Conservation (phyloP, 805 yeast genomes). For the Starmerella lactis-condensi region DNA sequence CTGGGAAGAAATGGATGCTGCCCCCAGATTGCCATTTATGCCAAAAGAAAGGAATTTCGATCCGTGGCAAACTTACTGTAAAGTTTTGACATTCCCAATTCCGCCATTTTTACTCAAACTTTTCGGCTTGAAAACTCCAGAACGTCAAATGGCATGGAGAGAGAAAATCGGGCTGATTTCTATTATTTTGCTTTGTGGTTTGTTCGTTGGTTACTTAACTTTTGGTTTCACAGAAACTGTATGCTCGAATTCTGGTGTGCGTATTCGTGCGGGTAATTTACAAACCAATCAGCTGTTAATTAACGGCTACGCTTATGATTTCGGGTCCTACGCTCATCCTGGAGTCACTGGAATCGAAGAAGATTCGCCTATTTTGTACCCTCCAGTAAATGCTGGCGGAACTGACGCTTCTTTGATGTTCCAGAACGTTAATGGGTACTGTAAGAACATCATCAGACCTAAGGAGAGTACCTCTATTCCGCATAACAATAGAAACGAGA, state of each 20-base stretch:
- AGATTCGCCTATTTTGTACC: slow-evolving; percentile 57
- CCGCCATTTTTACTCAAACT: slow-evolving; percentile 53
- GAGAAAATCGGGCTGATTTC: slow-evolving; percentile 78
- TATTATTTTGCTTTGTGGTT: slow-evolving; percentile 53
- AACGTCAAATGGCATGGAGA: slow-evolving; percentile 90
- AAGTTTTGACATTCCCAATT: slow-evolving; percentile 75
- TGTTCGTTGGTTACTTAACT: slow-evolving; percentile 66
- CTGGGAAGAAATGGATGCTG: neutral
- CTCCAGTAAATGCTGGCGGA: slow-evolving; percentile 68
- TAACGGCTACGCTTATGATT: slow-evolving; percentile 64
- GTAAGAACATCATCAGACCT: slow-evolving; percentile 61
- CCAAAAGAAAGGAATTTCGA: slow-evolving; percentile 19
- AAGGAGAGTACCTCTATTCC: slow-evolving; percentile 57
- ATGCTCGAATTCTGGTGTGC: slow-evolving; percentile 32
- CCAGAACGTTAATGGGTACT: slow-evolving; percentile 85
- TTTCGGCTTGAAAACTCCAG: slow-evolving; percentile 62
- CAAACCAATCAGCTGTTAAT: slow-evolving; percentile 45
- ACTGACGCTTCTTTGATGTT: slow-evolving; percentile 42
- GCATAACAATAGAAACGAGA: slow-evolving; percentile 29
- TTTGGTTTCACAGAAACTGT: slow-evolving; percentile 80
- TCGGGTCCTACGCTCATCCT: slow-evolving; percentile 56
- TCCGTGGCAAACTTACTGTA: slow-evolving; percentile 72
- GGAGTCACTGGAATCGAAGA: slow-evolving; percentile 53
- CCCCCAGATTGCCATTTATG: slow-evolving; percentile 14
- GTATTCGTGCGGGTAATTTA: slow-evolving; percentile 46